Percentiles rank a stretch among this genome's conserved stretches.
Evolutionary conservation across 78 protist species (phyloP).

Genomic region (Pigoraptor vietnamica): DNA sequence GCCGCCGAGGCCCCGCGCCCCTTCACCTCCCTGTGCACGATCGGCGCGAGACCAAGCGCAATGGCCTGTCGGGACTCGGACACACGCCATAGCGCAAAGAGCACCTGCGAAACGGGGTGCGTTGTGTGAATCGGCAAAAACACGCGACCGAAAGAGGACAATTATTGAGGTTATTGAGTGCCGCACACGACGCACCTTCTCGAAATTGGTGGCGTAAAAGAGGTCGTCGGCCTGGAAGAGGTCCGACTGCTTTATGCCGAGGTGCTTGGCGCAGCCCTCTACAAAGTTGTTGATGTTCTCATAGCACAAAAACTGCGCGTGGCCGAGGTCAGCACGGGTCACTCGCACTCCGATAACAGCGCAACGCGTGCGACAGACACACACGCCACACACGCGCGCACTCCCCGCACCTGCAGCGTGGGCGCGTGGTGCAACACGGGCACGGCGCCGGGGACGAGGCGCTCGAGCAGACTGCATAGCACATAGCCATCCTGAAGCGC

Average conservation of each 20-base stretch:
- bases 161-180: not conserved
- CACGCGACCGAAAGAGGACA: not conserved
- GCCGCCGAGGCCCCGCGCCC: not conserved
- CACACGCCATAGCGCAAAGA: not conserved
- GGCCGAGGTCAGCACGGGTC: not conserved
- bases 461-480: not conserved
- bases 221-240: not conserved
- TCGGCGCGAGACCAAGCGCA: not conserved
- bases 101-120: not conserved
- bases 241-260: not conserved
- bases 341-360: not conserved
- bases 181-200: not conserved
- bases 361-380: not conserved
- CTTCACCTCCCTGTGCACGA: not conserved
- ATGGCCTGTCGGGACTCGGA: not conserved
- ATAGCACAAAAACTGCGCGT: not conserved
- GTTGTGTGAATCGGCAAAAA: not conserved
- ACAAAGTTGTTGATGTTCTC: constrained; percentile 1
- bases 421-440: not conserved
- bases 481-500: constrained; percentile 10
- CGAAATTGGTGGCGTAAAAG: not conserved
- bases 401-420: not conserved
- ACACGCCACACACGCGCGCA: not conserved
- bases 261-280: not conserved
- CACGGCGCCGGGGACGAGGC: not conserved